phyloP scores from a whole-genome alignment of 108 stramenopile genomes.

The Bacterosira constricta region DNA sequence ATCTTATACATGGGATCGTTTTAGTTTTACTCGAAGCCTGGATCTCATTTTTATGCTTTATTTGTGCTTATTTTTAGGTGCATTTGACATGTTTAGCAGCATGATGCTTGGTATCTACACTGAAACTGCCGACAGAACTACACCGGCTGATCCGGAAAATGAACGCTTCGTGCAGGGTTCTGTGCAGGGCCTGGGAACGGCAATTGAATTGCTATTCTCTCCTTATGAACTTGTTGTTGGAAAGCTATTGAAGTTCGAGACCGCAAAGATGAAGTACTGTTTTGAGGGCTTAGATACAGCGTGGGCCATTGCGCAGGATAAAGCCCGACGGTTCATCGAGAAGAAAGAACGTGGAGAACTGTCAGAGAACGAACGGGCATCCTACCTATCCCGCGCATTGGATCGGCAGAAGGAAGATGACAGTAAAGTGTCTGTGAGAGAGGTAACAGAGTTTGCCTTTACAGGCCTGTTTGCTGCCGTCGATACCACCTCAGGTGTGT shows the following conservation, averaged over 20 bases:
- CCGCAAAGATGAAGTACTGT: not conserved
- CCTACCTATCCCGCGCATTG: conserved; percentile 17
- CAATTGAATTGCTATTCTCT: too few species aligned
- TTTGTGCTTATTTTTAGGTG: conserved; percentile 1
- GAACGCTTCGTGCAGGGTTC: too few species aligned
- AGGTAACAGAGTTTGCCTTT: conserved; percentile 5
- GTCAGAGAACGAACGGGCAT: conserved; percentile 18
- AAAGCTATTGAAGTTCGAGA: conserved; percentile 9
- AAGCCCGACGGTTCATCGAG: not conserved
- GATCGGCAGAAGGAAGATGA: conserved; percentile 15
- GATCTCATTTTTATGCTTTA: conserved; percentile 21
- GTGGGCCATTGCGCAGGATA: conserved; percentile 6
- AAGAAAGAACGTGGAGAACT: not conserved
- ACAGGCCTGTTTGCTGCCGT: conserved; percentile 9
- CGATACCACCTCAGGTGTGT: conserved; percentile 28
- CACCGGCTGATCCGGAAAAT: too few species aligned
- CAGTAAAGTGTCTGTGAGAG: not conserved
- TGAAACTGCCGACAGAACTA: conserved; percentile 10
- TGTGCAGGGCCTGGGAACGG: too few species aligned
- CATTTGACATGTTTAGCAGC: conserved; percentile 39
- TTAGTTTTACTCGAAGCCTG: not conserved
- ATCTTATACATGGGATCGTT: too few species aligned
- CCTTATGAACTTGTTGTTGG: too few species aligned
- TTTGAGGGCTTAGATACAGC: not conserved
- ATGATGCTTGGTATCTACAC: conserved; percentile 32